A percentile compares a stretch with the other conserved stretches of the same genome.
Conservation (phyloP, 495 filamentous ascomycete species). For the Parachaetomium inaequale region DNA sequence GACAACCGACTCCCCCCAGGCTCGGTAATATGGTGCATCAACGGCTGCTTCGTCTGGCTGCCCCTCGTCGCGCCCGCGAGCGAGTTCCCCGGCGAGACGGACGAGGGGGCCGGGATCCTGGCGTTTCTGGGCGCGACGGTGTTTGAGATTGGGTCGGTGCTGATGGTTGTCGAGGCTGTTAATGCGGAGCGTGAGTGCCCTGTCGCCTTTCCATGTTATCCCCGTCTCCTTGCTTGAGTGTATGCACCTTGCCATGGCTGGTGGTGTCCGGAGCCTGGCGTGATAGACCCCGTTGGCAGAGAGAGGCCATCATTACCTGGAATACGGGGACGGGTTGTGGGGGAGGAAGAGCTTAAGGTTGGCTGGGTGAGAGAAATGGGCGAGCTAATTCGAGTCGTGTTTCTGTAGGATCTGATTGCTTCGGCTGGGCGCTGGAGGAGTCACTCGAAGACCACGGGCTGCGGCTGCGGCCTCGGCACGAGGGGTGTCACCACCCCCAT, state of each 20-base stretch:
- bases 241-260: not conserved
- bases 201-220: not conserved
- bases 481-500: conserved; percentile 61
- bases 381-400: not conserved
- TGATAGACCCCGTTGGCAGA: not conserved
- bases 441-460: conserved; percentile 43
- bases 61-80: too few relatives aligned
- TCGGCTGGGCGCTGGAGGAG: conserved; percentile 65
- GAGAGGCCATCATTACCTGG: too few relatives aligned
- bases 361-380: not conserved
- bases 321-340: too few relatives aligned
- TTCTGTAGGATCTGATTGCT: conserved; percentile 50
- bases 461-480: too few relatives aligned
- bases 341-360: too few relatives aligned
- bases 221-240: not conserved
- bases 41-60: too few relatives aligned
- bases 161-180: conserved; percentile 65
- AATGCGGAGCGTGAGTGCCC: conserved; percentile 58
- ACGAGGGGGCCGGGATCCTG: conserved; percentile 38
- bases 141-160: conserved; percentile 62
- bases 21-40: too few relatives aligned
- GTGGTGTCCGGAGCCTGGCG: too few relatives aligned
- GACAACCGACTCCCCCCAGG: too few relatives aligned
- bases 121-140: conserved; percentile 49
- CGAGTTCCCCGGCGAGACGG: conserved; percentile 53